phyloP scores from a whole-genome alignment of 495 filamentous ascomycete genomes.

The Hamigera avellanea region DNA sequence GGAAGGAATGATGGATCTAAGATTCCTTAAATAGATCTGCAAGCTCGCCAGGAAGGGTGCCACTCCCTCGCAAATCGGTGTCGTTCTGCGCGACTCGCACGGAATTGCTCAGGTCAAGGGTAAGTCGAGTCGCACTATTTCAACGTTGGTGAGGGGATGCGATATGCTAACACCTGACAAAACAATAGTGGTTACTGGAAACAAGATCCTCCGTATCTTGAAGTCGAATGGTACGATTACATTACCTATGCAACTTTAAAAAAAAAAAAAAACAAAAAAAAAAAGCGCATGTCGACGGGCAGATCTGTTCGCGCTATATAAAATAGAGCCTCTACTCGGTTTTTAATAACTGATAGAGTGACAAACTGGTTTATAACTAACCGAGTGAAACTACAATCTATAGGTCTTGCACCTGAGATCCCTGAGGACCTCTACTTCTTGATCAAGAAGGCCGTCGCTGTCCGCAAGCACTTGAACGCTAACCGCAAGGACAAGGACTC shows the following conservation, averaged over 20 bases:
- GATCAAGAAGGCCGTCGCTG: slow-evolving; percentile 99
- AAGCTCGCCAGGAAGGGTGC: slow-evolving; percentile 96
- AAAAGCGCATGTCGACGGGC: too few species aligned
- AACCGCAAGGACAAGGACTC: slow-evolving; percentile 99
- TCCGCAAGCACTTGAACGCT: slow-evolving; percentile 99
- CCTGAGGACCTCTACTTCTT: slow-evolving; percentile 97
- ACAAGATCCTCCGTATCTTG: slow-evolving; percentile 98
- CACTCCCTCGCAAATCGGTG: slow-evolving; percentile 97
- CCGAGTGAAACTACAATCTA: too few species aligned
- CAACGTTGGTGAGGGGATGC: too few species aligned
- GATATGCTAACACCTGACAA: too few species aligned
- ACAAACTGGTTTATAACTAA: slow-evolving; percentile 94
- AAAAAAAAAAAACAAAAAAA: too few species aligned
- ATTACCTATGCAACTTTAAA: too few species aligned
- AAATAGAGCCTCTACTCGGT: slow-evolving; percentile 85
- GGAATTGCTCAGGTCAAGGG: slow-evolving; percentile 93
- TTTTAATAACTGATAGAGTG: slow-evolving; percentile 50
- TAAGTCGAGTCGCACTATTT: too few species aligned
- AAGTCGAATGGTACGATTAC: slow-evolving; percentile 76
- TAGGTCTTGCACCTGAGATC: slow-evolving; percentile 94
- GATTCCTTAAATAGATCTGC: too few species aligned
- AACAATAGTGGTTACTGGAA: too few species aligned
- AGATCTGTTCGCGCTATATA: slow-evolving; percentile 3
- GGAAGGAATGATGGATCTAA: too few species aligned
- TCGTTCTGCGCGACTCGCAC: slow-evolving; percentile 92